Evolutionary conservation across 768 basidiomycete genomes (phyloP), one percentile per base, ranked within the genome.

Genomic region (Rhodotorula babjevae): DNA sequence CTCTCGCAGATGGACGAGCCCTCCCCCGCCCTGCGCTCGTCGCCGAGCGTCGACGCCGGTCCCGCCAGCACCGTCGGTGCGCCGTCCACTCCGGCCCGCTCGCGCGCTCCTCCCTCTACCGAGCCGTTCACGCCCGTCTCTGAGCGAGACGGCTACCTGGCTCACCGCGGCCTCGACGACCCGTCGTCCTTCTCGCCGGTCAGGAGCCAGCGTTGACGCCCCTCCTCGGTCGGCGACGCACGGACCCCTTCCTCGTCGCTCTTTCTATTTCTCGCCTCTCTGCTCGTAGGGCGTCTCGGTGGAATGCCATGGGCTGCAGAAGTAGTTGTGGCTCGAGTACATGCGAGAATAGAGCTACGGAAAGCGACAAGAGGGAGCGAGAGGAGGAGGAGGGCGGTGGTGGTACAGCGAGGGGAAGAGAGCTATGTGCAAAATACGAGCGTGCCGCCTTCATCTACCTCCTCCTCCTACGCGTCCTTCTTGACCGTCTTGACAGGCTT

Each of bases 101-200:
- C 53, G 16, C n/a, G 10, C 31, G 46, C 44, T 0, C 44, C 64
- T 0, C 53, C 42, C 53, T 65, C 36, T 31, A 18, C n/a, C 63
- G 4, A 31, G 36, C n/a, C 8, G 16, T 61, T 62, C 53, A 33
- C 52, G 6, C 67, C 61, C 6, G 46, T 49, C 8, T 40, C 29
- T 11, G 65, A 66, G 49, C 46, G 65, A 3, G 49, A 59, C 25
- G 57, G 31, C 31, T 59, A 40, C 36, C 33, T 59, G 10, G 49
- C 52, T 5, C 44, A 31, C 23, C 61, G 62, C 16, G 67, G 67
- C 2, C 67, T 68, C 61, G 67, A 68, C 36, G 67, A 68, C 61
- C 67, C 67, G 8, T 46, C 42, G 8, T 33, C 53, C 16, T 68
- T 68, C 67, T 59, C 67, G 25, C 57, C 65, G 10, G 18, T 12